Evolutionary conservation across 441 rosid genomes (phyloP), one percentile per base, ranked within the genome.

Genomic region (Croton laevigatus): DNA sequence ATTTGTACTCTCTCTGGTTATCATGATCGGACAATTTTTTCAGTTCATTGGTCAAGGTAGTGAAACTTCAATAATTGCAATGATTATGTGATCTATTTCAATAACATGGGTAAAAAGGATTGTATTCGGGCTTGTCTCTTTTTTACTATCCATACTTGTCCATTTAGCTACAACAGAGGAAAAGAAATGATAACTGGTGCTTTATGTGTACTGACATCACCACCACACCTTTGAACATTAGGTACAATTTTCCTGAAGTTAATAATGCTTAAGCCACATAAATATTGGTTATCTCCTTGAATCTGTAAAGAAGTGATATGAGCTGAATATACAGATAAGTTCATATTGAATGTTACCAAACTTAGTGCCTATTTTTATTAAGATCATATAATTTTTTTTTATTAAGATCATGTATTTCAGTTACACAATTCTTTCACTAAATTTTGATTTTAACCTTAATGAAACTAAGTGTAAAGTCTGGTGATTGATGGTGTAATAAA

Each of bases 1-100:
- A 71, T 84, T 45, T 88, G 86, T 78, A 91, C 98, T 57, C 89
- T 95, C 73, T 80, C 98, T 10, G 98, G 99, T 63, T 92, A 91
- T 80, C 99, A 95, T 83, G 95, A 88, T 70, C 86, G 98, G 65
- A 92, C 99, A 46, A 82, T 95, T 65, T 92, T 88, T 84, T 92
- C 99, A 73, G 90, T 87, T 85, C 87, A 92, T 70, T 92, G 96
- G 97, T 92, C 97, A 85, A 92, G 98, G 98, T 92, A 87, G 69
- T 60, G 8, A 76, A 51, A 32, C 20, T 14, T 60, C 38, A 46
- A 19, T 66, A 11, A 54, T 38, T 73, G 22, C 69, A 53, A n/a
- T 59, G 59, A 61, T 59, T 63, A 54, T 40, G 17, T 59, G 49
- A 42, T 16, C 57, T 23, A 12, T 4, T 38, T 62, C 36, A 14